Percentiles rank a stretch among this genome's conserved stretches.
Conservation (phyloP, 164 flowering plant genomes). For the Cinnamomum micranthum region DNA sequence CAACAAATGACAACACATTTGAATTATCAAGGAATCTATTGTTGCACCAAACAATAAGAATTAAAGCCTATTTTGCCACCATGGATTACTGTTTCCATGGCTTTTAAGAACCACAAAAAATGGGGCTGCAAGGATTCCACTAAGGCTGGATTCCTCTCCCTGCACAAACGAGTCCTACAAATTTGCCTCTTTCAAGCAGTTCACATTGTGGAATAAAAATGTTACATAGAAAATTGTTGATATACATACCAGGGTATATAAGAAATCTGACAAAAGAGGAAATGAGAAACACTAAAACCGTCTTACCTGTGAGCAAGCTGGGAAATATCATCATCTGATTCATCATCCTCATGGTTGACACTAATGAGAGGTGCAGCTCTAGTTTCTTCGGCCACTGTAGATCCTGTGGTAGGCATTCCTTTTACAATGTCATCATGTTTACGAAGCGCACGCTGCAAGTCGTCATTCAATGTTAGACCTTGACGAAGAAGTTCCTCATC, state of each 20-base stretch:
- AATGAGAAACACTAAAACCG: background rate
- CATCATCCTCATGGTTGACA: conserved; percentile 87
- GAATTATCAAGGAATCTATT: no score
- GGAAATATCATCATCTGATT: conserved; percentile 84
- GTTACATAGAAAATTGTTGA: background rate
- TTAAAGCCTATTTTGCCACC: no score
- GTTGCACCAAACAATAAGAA: no score
- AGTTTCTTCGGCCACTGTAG: conserved; percentile 3
- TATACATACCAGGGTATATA: background rate
- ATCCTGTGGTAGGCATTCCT: conserved; percentile 31
- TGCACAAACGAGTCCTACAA: no score
- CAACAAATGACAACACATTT: no score
- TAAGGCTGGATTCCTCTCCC: no score
- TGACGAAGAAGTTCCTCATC: conserved; percentile 80
- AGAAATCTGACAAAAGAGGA: background rate
- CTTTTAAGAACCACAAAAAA: no score
- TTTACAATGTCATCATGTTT: conserved; percentile 69
- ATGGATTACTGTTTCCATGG: no score
- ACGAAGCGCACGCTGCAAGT: conserved; percentile 69
- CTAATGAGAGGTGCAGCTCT: conserved; percentile 45
- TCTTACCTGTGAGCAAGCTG: conserved; percentile 75
- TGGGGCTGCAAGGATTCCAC: no score
- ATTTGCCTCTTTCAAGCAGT: no score
- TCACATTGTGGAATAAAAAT: background rate
- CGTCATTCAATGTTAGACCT: conserved; percentile 85